phyloP scores from a whole-genome alignment of 2,329 filamentous ascomycete species.

The Lachnellula occidentalis region DNA sequence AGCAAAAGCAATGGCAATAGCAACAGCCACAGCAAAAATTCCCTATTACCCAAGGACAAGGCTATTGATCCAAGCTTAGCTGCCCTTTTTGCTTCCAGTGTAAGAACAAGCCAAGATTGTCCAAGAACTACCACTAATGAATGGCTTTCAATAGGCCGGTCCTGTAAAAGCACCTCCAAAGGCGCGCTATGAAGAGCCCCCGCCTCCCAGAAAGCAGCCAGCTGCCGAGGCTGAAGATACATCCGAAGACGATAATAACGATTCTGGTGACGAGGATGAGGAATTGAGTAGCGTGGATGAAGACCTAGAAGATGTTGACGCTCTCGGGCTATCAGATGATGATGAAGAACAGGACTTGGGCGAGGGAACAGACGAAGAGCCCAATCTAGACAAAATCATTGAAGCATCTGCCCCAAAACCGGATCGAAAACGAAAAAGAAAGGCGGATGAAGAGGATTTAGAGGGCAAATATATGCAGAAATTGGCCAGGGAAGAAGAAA shows the following conservation, averaged over 20 bases:
- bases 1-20: constrained; percentile 16
- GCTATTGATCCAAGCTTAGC: constrained; percentile 63
- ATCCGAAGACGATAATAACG: constrained; percentile 38
- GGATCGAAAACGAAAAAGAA: constrained; percentile 59
- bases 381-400: constrained; percentile 37
- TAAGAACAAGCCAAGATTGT: constrained; percentile 40
- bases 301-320: constrained; percentile 32
- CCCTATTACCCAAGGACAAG: constrained; percentile 36
- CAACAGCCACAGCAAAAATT: constrained; percentile 22
- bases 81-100: constrained; percentile 67
- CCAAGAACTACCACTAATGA: neutral
- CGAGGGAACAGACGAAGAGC: constrained; percentile 35
- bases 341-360: constrained; percentile 21
- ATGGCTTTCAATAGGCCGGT: constrained; percentile 26
- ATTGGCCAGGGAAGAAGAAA: constrained; percentile 54
- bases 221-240: constrained; percentile 24
- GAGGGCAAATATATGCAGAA: constrained; percentile 66
- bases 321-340: constrained; percentile 28
- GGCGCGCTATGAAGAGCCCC: constrained; percentile 30
- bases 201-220: constrained; percentile 24
- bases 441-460: constrained; percentile 58
- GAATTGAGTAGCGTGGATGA: constrained; percentile 32
- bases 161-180: constrained; percentile 33
- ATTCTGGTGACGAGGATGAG: constrained; percentile 28
- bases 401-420: constrained; percentile 38